Evolutionary conservation across 768 basidiomycete species (phyloP), one percentile per base, ranked within the genome.

Genomic region (Suillus sp.): DNA sequence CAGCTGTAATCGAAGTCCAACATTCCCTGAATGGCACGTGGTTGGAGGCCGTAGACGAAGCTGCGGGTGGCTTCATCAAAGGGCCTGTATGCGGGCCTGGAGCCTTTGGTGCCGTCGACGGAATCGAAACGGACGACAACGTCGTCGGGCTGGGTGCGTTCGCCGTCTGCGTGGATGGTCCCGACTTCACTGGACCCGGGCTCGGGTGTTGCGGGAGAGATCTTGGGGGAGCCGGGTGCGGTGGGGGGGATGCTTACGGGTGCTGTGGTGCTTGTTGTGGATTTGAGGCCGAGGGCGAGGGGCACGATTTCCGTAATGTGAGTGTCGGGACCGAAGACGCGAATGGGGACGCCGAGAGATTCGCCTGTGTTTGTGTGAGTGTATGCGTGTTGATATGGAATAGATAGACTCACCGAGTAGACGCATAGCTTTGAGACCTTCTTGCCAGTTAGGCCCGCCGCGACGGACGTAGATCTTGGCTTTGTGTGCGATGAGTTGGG

Each of bases 1-100:
- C 97, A 99, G 16, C 94, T 95, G 81, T 89, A 99, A 83, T 99
- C 97, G 68, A 99, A 99, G 85, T 99, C 97, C 64, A 99, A 90
- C 90, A 91, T 91, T 70, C 90, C 97, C 78, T 99, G 97, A 77
- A 99, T 99, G 35, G 97, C 97, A 73, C 97, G 94, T 54, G 97
- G 97, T 80, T 99, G 97, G 66, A 99, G 92, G 77, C 96, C 96
- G 71, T 95, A 98, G 65, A 99, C 97, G 77, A 99, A 95, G 37
- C 95, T 94, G 64, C 96, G 93, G n/a, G 96, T 99, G 65, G 79
- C 83, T 32, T 84, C 91, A 71, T 98, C 96, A 75, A 99, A 99
- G 10, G 97, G 97, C 48, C 93, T 85, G 83, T 85, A 99, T 67
- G 86, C 79, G 3, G 96, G 94, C 55, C 96, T 88, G 0, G 74